A percentile compares a stretch with the other conserved stretches of the same genome.
phyloP scores from a whole-genome alignment of 169 alveolate species.

The Neospora caninum region DNA sequence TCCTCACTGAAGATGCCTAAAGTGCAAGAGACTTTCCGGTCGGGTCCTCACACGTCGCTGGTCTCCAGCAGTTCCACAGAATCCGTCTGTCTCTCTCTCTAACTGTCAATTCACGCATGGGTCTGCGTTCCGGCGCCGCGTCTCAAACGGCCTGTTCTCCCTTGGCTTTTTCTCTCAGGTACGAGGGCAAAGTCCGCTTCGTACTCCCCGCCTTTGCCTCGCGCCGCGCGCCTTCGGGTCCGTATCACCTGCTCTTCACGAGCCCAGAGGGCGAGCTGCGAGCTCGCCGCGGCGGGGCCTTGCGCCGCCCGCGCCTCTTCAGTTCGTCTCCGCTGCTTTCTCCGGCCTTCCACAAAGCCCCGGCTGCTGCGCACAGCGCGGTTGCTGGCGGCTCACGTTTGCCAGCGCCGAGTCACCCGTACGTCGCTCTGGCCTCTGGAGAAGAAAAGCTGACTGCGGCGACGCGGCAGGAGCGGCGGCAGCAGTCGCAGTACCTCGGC shows the following conservation, averaged over 20 bases:
- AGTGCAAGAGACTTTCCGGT: too few relatives aligned
- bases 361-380: neutral
- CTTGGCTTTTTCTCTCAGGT: neutral
- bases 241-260: slow-evolving; percentile 7
- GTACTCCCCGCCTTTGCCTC: neutral
- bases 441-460: neutral
- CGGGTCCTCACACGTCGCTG: too few relatives aligned
- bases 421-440: neutral
- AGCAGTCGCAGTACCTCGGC: neutral
- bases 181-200: slow-evolving; percentile 32
- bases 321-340: neutral
- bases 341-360: neutral
- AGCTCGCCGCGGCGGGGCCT: slow-evolving; percentile 3
- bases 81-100: too few relatives aligned
- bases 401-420: neutral
- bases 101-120: neutral
- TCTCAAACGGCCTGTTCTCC: neutral
- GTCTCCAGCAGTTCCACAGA: too few relatives aligned
- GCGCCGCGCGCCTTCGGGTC: neutral
- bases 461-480: neutral
- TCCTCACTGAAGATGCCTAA: too few relatives aligned
- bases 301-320: neutral
- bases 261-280: slow-evolving; percentile 13
- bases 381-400: neutral
- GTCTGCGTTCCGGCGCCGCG: neutral